A percentile compares a stretch with the other conserved stretches of the same genome.
These are phyloP conservation scores for Theobroma cacao DNA, from an alignment of 345 rosid species.

Conservation along the genomic window DNA sequence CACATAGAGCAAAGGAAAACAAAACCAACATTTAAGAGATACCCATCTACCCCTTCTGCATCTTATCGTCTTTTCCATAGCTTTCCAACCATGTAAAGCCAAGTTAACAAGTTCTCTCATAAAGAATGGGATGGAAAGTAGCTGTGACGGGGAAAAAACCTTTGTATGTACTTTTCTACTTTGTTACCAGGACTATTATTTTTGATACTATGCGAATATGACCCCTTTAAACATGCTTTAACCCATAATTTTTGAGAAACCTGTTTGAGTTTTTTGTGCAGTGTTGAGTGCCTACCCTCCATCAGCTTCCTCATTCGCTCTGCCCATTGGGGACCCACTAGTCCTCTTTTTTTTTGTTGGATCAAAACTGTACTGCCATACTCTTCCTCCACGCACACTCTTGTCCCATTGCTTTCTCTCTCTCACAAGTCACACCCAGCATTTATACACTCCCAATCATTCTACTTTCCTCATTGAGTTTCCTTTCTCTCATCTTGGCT, in stretches of 20 bases:
- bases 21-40: constrained; percentile 30
- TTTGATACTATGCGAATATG: too few species aligned
- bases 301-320: background rate
- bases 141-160: background rate
- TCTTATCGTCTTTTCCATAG: constrained; percentile 12
- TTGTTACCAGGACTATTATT: background rate
- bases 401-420: constrained; percentile 22
- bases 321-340: constrained; percentile 36
- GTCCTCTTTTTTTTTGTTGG: constrained; percentile 14
- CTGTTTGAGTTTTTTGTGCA: background rate
- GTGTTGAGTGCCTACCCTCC: background rate
- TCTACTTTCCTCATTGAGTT: constrained; percentile 19
- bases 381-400: constrained; percentile 23
- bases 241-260: background rate
- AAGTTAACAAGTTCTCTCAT: constrained; percentile 19
- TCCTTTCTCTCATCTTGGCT: constrained; percentile 21
- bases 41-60: constrained; percentile 13
- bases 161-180: background rate
- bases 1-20: background rate
- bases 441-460: constrained; percentile 32
- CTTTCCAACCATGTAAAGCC: constrained; percentile 22
- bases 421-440: constrained; percentile 23
- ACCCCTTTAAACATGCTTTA: background rate
- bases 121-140: constrained; percentile 21
- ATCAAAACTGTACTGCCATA: constrained; percentile 25